Percentiles rank a stretch among this genome's conserved stretches.
Conservation (phyloP, 2,329 filamentous ascomycete genomes). For the Colletotrichum noveboracense region DNA sequence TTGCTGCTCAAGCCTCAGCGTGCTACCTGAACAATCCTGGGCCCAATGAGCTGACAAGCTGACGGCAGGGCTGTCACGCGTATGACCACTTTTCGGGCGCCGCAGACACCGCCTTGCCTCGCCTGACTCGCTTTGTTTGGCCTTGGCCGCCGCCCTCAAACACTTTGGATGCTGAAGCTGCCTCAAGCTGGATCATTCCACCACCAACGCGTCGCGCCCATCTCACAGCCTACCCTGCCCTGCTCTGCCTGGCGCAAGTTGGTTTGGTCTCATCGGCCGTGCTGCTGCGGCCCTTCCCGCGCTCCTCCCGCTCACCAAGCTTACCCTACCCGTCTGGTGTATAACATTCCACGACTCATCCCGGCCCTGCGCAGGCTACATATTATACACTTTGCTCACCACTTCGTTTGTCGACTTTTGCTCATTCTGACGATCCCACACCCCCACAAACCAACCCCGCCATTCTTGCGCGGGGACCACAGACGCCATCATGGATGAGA, state of each 20-base stretch:
- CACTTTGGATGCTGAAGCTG: background rate
- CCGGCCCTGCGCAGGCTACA: background rate
- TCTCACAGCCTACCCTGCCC: background rate
- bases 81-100: background rate
- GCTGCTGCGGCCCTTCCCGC: slow-evolving; percentile 4
- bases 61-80: slow-evolving; percentile 4
- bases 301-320: background rate
- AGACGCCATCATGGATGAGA: background rate
- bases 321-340: background rate
- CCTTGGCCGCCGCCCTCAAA: background rate
- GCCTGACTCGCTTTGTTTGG: background rate
- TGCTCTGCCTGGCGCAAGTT: background rate
- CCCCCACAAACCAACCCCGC: background rate
- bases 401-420: background rate
- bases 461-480: background rate
- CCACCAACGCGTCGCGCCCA: background rate
- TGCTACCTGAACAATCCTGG: background rate
- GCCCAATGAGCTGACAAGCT: background rate
- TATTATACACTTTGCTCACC: background rate
- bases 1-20: background rate
- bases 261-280: background rate
- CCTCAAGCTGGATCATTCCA: background rate
- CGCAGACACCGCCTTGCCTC: slow-evolving; percentile 6
- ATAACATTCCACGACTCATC: background rate
- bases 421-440: background rate